Evolutionary conservation across 2,329 filamentous ascomycete species (phyloP), one percentile per base, ranked within the genome.

Genomic region (Nectriaceae sp.): DNA sequence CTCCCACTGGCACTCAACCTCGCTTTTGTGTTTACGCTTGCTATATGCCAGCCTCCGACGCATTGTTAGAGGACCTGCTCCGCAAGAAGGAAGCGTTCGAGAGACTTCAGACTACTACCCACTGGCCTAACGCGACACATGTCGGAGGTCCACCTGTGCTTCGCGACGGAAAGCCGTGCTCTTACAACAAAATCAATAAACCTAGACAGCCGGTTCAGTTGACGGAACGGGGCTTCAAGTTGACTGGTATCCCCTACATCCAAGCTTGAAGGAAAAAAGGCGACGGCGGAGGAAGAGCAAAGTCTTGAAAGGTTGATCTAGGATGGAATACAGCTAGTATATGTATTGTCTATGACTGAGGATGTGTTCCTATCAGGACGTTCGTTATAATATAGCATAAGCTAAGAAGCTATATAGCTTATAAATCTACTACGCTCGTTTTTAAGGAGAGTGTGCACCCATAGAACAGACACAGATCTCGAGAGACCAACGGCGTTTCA

Each of bases 81-180:
- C 52, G 65, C 11, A 74, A 74, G 65, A 68, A 68, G 57, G 58
- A 59, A 5, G 69, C 70, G 1, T 75, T 68, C 47, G 68, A 71
- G 11, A 56, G 61, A 42, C 43, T 50, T 42, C 41, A 31, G 3
- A 68, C 68, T 10, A 74, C 71, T 0, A 73, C 71, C 0, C 72
- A 74, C 53, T 74, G 68, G 67, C 68, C 68, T 13, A 68, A 70
- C 44, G 67, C 45, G 3, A 37, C 36, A 4, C 39, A 47, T 19
- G 22, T 47, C 11, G 45, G 29, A 5, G 45, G 33, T 1, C 33
- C 18, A 2, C 45, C 45, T 2, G 45, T 47, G 10, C 11, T 29
- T 15, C 45, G 45, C 5, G 19, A 42, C 24, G 45, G 45, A 10
- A 20, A 42, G 33, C 45, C 33, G 16, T 47, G 45, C n/a, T 40